Conservation (phyloP, 768 basidiomycete species). For the Rhodotorula kratochvilovae region DNA sequence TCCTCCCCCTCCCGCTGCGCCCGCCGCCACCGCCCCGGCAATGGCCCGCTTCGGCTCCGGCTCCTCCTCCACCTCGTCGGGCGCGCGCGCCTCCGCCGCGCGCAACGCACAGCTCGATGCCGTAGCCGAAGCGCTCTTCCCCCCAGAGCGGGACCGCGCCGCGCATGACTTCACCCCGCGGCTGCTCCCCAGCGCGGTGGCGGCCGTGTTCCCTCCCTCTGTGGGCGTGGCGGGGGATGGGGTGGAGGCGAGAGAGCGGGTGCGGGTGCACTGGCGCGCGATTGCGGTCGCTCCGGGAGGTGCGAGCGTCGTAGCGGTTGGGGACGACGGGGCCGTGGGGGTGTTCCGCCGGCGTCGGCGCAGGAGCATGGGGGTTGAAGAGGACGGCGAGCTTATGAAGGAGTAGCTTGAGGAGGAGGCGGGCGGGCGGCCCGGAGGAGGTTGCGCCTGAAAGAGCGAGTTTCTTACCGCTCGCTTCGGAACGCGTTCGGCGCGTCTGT, state of each 20-base stretch:
- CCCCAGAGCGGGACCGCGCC: constrained; percentile 3
- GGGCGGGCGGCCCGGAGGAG: too few species aligned
- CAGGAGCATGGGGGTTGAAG: not conserved
- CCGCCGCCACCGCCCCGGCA: not conserved
- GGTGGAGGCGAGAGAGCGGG: not conserved
- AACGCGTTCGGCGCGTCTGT: too few species aligned
- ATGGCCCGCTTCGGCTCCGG: not conserved
- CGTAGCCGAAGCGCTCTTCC: constrained; percentile 1
- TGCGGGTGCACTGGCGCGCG: not conserved
- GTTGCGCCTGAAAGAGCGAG: not conserved
- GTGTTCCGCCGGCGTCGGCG: not conserved
- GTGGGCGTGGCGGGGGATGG: too few species aligned
- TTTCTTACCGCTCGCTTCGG: too few species aligned
- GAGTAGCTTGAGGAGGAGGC: not conserved
- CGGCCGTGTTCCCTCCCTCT: too few species aligned
- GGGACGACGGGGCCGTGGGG: not conserved
- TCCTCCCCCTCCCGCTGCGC: too few species aligned
- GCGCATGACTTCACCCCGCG: constrained; percentile 14
- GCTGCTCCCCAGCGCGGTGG: constrained; percentile 2
- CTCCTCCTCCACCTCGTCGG: too few species aligned
- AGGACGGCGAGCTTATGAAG: not conserved
- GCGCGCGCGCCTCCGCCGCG: not conserved
- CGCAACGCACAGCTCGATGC: not conserved
- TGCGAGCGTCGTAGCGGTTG: constrained; percentile 6
- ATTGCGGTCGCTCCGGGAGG: not conserved